Evolutionary conservation across 2,329 filamentous ascomycete species (phyloP), one percentile per base, ranked within the genome.

Genomic region (Diaporthe aspalathi): DNA sequence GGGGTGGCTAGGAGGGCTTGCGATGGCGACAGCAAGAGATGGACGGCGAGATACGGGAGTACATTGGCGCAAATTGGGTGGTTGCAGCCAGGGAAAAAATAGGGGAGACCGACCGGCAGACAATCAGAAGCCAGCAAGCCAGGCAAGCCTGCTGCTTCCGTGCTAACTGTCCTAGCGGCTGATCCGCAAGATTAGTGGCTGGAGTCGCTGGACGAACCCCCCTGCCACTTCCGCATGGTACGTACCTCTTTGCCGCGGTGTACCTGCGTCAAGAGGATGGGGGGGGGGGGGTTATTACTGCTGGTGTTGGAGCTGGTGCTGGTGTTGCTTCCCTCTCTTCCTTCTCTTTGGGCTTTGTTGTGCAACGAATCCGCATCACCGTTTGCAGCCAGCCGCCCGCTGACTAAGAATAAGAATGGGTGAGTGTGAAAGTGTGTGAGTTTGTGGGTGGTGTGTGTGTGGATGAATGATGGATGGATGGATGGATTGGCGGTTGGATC

Each of bases 101-200:
- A 45, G 67, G 53, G 27, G 29, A 40, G 43, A 29, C 45, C 53
- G 50, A 68, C 45, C 50, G 43, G 52, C 45, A 50, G n/a, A 35
- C 43, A 43, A 50, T 65, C 60, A 65, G 45, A 65, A 65, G 60
- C 60, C 60, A 65, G 22, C 60, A 65, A n/a, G 60, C 60, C 60
- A 49, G 43, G n/a, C n/a, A 63, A n/a, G 60, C 60, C 60, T 65
- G 60, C 45, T 65, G 60, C 45, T 65, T 50, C 60, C 60, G 45
- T 65, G 60, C 60, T 50, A 65, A 27, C 57, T 12, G 22, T 27
- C 45, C 45, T 65, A 65, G 60, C 45, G 60, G 45, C 49, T 65
- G 60, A 65, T 65, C 60, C 60, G n/a, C 60, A 65, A 65, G 60
- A 65, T 65, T 50, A 65, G 60, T 65, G 60, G 60, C 60, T 65